Base-by-base conservation (phyloP, 371 early-diverging fungal genomes). In the Lichtheimia hyalospora region DNA sequence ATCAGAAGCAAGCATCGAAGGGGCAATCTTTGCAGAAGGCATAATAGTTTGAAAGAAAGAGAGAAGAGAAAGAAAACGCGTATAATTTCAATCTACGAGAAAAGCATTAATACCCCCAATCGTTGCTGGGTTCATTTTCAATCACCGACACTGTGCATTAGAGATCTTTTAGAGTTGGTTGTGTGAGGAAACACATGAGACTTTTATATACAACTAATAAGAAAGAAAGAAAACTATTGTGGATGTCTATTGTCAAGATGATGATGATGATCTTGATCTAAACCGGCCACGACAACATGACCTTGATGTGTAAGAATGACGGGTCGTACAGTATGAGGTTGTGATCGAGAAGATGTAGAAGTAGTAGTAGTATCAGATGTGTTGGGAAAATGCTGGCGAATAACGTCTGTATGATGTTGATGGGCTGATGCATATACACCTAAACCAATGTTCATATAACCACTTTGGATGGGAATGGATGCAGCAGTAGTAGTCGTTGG, bases 1-100 rank as follows among this genome's bases (percentile, higher is more conserved):
- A 80, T 98, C 98, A 63, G 89, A 81, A 7, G 96, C 92, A 23
- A 98, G 90, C 81, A 97, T 81, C 1, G 97, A 96, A 39, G 98
- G 98, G 14, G 95, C 86, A 67, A 92, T 91, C 66, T 87, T 92
- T 60, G 92, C 89, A 27, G 68, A 67, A 46, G 88, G 88, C 88
- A 88, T 88, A 28, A 49, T 76, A 25, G 7, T 27, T 2, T 7
- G 7, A 27, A 34, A 34, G 10, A 34, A 34, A 27, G 15, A 41
- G n/a, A 40, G 18, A 5, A 10, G 16, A 46, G 16, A 16, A 46
- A 46, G 46, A 21, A 5, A 21, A 46, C 46, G 46, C 46, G 46
- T 46, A 18, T 46, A 16, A 7, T 46, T 46, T 46, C n/a, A n/a
- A n/a, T 46, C 16, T 46, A 3, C 46, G 34, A 34, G 34, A 34